Evolutionary conservation across 2,329 filamentous ascomycete genomes (phyloP).

Genomic region (Hypoxylon sp.): DNA sequence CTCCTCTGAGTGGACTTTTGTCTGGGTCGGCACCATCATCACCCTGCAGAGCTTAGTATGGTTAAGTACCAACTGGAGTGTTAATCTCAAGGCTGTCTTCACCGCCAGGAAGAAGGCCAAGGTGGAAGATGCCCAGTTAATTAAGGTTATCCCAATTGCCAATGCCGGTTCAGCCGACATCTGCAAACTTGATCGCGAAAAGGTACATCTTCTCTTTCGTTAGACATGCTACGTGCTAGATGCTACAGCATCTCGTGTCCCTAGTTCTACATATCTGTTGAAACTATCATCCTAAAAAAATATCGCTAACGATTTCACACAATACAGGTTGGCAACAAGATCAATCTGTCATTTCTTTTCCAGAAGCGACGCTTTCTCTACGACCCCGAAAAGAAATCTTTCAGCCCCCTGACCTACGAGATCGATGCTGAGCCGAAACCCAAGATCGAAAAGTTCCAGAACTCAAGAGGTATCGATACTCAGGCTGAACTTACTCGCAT

Average conservation of each 20-base stretch:
- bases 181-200: constrained; percentile 80
- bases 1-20: constrained; percentile 97
- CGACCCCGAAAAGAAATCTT: constrained; percentile 73
- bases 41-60: constrained; percentile 88
- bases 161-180: constrained; percentile 93
- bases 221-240: too few relatives aligned
- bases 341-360: constrained; percentile 88
- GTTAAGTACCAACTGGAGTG: constrained; percentile 98
- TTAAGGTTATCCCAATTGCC: constrained; percentile 89
- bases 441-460: constrained; percentile 78
- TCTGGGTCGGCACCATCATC: constrained; percentile 88
- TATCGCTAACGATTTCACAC: constrained; percentile 12
- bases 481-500: constrained; percentile 80
- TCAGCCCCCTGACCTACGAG: constrained; percentile 81
- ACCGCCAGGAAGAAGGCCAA: constrained; percentile 76
- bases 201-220: constrained; percentile 53
- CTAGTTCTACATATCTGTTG: too few relatives aligned
- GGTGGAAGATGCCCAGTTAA: constrained; percentile 79
- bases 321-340: constrained; percentile 71
- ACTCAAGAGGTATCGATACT: constrained; percentile 76
- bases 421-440: constrained; percentile 90
- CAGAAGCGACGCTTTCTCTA: constrained; percentile 98
- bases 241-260: too few relatives aligned
- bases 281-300: too few relatives aligned
- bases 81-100: constrained; percentile 83